These are phyloP conservation scores for Tuber indicum DNA, from an alignment of 495 filamentous ascomycete species.

Conservation along the genomic window DNA sequence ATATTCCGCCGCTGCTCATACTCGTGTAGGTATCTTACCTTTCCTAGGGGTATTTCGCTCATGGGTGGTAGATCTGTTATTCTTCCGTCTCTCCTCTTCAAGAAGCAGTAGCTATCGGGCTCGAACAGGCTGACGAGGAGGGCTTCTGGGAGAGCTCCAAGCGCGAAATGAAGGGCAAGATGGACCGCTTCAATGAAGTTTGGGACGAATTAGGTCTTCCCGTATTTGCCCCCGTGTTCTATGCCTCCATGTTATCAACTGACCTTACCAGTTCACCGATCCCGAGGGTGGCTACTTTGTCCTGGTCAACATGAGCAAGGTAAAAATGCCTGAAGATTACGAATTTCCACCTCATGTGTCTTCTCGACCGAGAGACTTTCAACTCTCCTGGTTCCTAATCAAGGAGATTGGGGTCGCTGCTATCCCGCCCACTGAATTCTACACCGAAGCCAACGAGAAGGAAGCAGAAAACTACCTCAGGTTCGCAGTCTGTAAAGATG, in stretches of 20 bases:
- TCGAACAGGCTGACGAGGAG: constrained; percentile 76
- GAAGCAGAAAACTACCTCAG: constrained; percentile 87
- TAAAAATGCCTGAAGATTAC: constrained; percentile 73
- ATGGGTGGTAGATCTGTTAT: constrained; percentile 65
- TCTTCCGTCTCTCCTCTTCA: constrained; percentile 87
- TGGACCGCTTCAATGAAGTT: constrained; percentile 74
- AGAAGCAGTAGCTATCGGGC: constrained; percentile 92
- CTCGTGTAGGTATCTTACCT: constrained; percentile 46
- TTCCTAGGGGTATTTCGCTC: neutral
- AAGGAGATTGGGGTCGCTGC: constrained; percentile 92
- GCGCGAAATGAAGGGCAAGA: constrained; percentile 81
- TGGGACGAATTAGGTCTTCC: constrained; percentile 85
- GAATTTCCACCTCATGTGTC: constrained; percentile 83
- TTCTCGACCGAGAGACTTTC: constrained; percentile 80
- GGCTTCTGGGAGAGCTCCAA: constrained; percentile 86
- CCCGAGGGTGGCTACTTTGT: constrained; percentile 97
- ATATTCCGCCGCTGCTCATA: constrained; percentile 87
- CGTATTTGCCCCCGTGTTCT: constrained; percentile 10
- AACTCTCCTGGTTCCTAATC: constrained; percentile 91
- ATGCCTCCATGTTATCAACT: constrained; percentile 1
- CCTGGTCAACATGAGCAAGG: constrained; percentile 79
- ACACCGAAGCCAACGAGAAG: constrained; percentile 71
- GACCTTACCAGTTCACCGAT: constrained; percentile 60
- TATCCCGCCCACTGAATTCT: constrained; percentile 95
- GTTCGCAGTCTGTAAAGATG: constrained; percentile 96